Evolutionary conservation across 2,329 filamentous ascomycete species (phyloP), one percentile per base, ranked within the genome.

Genomic region (Aspergillus sp.): DNA sequence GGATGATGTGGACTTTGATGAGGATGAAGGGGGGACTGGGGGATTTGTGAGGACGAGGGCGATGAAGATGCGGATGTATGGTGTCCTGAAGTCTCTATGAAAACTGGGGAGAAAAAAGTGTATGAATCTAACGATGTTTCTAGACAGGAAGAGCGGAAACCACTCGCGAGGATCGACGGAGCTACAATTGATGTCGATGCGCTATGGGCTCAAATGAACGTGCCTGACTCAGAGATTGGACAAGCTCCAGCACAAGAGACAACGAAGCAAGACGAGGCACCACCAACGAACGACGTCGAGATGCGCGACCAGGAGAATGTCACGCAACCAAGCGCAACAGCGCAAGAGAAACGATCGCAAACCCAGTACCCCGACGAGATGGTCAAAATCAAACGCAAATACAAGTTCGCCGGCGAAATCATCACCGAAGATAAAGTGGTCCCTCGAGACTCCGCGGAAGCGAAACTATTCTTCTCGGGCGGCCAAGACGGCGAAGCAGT

Each of bases 101-200:
- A 31, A 11, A 2, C 9, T 31, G 9, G 27, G 8, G 21, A 21
- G 3, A 21, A 21, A 21, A 21, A 21, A 21, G 3, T 21, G 19
- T 21, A 27, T 39, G 39, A 44, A 6, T 41, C 54, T 63, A 44
- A 62, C 33, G 3, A 31, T 25, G 35, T 31, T 1, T 14, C 49
- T 62, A 76, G 79, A 64, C 75, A 80, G 60, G 76, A 79, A 66
- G 77, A 82, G 64, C 76, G 75, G 53, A 78, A 77, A 68, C 72
- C 80, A 6, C 67, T 81, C 14, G 78, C 79, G 44, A 77, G 73
- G 49, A 75, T 76, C 60, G 79, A 78, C 45, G 76, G 78, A 31
- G 82, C 82, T 50, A 84, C 83, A 0, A 76, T 84, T 40, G 81
- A 85, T 59, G 81, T 85, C 5, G 76, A 85, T 58, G 77, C 77